These are phyloP conservation scores for Blastomyces gilchristii DNA, from an alignment of 2,329 filamentous ascomycete genomes.

Conservation along the genomic window DNA sequence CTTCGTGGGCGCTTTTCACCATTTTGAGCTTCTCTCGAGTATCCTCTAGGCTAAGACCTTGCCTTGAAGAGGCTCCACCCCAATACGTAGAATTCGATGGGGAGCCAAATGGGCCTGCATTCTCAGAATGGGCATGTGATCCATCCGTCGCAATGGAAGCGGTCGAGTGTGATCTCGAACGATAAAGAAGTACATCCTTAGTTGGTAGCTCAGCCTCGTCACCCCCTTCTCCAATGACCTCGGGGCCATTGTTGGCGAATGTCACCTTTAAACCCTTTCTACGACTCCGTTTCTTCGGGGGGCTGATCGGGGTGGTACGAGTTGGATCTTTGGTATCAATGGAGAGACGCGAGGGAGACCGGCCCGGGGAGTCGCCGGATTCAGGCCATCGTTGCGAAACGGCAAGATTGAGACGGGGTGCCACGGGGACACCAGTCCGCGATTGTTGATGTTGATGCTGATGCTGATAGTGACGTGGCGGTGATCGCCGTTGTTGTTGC, in stretches of 20 bases:
- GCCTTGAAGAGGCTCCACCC: not conserved
- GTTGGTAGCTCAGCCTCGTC: conserved; percentile 70
- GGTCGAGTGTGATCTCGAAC: conserved; percentile 14
- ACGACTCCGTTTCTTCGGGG: conserved; percentile 36
- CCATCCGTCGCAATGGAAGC: conserved; percentile 8
- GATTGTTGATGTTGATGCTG: conserved; percentile 17
- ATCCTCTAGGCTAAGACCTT: conserved; percentile 12
- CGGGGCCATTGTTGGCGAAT: conserved; percentile 62
- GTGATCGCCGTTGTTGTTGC: conserved; percentile 9
- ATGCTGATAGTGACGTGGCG: conserved; percentile 2
- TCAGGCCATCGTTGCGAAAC: conserved; percentile 26
- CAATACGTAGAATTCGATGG: not conserved
- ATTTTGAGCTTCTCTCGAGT: conserved; percentile 23
- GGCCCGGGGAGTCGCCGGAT: conserved; percentile 20
- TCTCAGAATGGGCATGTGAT: conserved; percentile 6
- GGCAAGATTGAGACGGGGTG: conserved; percentile 29
- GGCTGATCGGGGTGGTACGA: conserved; percentile 17
- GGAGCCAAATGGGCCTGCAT: not conserved
- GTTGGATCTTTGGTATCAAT: conserved; percentile 13
- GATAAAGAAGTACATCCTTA: conserved; percentile 47
- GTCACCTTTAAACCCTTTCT: conserved; percentile 59
- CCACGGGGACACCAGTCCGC: not conserved
- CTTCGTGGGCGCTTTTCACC: conserved; percentile 27
- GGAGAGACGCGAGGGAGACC: conserved; percentile 14
- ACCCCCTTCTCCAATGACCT: conserved; percentile 82